Evolutionary conservation across 148 eudicot species (phyloP).

Genomic region (Fagopyrum esculentum): DNA sequence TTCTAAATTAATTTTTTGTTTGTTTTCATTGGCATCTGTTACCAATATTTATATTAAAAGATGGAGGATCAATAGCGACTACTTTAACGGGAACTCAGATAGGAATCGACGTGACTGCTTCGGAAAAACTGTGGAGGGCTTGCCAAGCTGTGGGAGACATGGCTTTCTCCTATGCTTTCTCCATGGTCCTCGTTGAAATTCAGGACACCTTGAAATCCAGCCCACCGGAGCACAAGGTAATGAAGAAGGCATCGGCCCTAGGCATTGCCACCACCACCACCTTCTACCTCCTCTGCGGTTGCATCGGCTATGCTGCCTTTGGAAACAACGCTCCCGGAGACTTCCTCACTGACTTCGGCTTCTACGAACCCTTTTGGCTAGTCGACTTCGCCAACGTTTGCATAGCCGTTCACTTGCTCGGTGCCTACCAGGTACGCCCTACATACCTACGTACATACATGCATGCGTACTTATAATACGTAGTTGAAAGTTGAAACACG

Average conservation of each 20-base stretch:
- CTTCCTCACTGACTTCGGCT: constrained; percentile 61
- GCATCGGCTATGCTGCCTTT: constrained; percentile 70
- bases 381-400: constrained; percentile 52
- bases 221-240: too few species aligned
- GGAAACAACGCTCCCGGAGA: constrained; percentile 66
- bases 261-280: constrained; percentile 41
- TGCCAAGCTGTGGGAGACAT: constrained; percentile 25
- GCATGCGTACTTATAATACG: too few species aligned
- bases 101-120: not conserved
- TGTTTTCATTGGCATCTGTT: too few species aligned
- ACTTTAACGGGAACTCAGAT: not conserved
- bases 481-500: too few species aligned
- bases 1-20: not conserved
- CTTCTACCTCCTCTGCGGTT: constrained; percentile 70
- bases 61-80: not conserved
- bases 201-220: constrained; percentile 1
- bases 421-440: constrained; percentile 7
- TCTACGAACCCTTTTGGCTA: constrained; percentile 69
- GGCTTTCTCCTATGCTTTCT: constrained; percentile 27
- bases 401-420: constrained; percentile 56
- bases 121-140: not conserved
- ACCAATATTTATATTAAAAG: not conserved
- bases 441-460: too few species aligned
- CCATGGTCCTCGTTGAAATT: constrained; percentile 26
- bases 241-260: not conserved